Conservation (phyloP, 345 rosid species). For the Ceriops zippeliana region DNA sequence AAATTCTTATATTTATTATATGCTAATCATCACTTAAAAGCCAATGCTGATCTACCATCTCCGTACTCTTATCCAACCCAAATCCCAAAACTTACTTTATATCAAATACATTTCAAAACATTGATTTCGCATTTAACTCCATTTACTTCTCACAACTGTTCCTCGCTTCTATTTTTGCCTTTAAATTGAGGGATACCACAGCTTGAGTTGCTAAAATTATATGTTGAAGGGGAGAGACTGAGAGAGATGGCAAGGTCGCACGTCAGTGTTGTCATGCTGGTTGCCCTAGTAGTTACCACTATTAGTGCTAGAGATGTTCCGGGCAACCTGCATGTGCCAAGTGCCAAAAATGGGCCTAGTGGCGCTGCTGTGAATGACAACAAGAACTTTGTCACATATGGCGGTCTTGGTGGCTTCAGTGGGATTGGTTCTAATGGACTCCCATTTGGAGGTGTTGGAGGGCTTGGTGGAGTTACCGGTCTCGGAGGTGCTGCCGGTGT, state of each 20-base stretch:
- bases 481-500: constrained; percentile 7
- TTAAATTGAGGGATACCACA: constrained; percentile 20
- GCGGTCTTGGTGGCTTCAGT: constrained; percentile 21
- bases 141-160: constrained; percentile 35
- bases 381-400: constrained; percentile 15
- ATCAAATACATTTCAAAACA: not conserved
- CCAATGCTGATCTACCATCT: too few species aligned
- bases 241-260: not conserved
- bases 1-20: too few species aligned
- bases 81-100: too few species aligned
- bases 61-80: too few species aligned
- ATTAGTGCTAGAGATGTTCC: not conserved
- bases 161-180: constrained; percentile 14
- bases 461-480: constrained; percentile 6
- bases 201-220: not conserved
- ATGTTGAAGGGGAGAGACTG: not conserved
- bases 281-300: not conserved
- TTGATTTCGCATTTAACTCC: constrained; percentile 15
- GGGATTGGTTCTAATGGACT: constrained; percentile 13
- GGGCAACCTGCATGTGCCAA: not conserved
- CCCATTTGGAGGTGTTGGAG: constrained; percentile 8
- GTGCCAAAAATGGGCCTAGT: constrained; percentile 10
- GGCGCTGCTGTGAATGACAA: constrained; percentile 15
- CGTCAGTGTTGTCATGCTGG: not conserved
- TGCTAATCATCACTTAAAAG: not conserved